Conservation (phyloP, 441 rosid species). For the Adansonia grandidieri region DNA sequence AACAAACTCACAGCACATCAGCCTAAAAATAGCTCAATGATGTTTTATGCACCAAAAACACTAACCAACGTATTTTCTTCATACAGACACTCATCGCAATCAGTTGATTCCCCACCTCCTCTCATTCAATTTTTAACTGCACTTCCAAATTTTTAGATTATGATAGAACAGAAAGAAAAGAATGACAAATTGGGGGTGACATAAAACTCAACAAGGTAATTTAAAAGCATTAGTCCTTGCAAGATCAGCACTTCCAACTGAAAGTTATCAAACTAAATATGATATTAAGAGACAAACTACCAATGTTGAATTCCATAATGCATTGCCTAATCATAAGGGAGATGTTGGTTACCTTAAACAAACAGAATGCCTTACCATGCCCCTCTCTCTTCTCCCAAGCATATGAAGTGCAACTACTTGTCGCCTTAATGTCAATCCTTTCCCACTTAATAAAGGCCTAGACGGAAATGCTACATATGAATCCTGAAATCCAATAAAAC, state of each 20-base stretch:
- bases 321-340: not conserved
- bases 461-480: slow-evolving; percentile 47
- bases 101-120: not conserved
- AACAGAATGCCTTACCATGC: slow-evolving; percentile 46
- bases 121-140: not conserved
- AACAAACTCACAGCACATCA: not conserved
- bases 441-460: slow-evolving; percentile 62
- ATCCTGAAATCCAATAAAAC: slow-evolving; percentile 18
- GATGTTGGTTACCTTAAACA: slow-evolving; percentile 52
- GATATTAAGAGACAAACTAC: not conserved
- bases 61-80: not conserved
- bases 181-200: not conserved
- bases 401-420: slow-evolving; percentile 44
- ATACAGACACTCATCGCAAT: not conserved
- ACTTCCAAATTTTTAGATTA: not conserved
- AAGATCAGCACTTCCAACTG: not conserved
- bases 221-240: slow-evolving; percentile 13
- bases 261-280: not conserved
- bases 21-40: not conserved
- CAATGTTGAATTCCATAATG: not conserved
- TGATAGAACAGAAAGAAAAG: not conserved
- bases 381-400: slow-evolving; percentile 57
- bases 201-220: not conserved
- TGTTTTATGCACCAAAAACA: not conserved
- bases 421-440: slow-evolving; percentile 52